Evolutionary conservation across 176 grass and related monocot species (phyloP).

Genomic region (Avena eriantha): DNA sequence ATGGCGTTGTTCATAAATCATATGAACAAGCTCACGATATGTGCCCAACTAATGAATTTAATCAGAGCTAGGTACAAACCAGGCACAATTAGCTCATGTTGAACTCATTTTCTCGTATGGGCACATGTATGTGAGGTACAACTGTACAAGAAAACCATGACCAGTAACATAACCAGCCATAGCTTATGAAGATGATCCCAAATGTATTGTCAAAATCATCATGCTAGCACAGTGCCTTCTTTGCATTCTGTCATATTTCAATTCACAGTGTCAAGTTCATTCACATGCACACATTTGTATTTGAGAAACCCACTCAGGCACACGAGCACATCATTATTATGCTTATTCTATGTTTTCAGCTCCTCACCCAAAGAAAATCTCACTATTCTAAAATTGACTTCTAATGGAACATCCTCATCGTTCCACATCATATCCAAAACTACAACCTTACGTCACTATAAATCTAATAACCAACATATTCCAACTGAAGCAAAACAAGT

Average conservation of each 20-base stretch:
- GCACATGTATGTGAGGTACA: conserved; percentile 8
- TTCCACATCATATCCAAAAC: conserved; percentile 16
- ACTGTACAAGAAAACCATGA: not conserved
- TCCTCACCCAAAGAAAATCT: not conserved
- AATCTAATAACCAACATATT: not conserved
- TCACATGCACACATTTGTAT: conserved; percentile 15
- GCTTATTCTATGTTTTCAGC: conserved; percentile 3
- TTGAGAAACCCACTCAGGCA: conserved; percentile 5
- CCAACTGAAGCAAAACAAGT: not conserved
- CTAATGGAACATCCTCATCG: not conserved
- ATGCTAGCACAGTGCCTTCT: not conserved
- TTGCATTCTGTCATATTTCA: not conserved
- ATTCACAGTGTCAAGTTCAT: conserved; percentile 2
- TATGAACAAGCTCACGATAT: not conserved
- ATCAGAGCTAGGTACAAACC: not conserved
- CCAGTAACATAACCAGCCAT: not conserved
- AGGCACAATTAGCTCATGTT: conserved; percentile 26
- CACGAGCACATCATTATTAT: not conserved
- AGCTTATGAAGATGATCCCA: not conserved
- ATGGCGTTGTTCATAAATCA: not conserved
- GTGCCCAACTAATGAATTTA: conserved; percentile 25
- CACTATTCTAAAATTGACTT: conserved; percentile 4
- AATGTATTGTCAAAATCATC: not conserved
- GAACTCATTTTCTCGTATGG: conserved; percentile 2
- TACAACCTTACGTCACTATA: not conserved